Evolutionary conservation across 495 filamentous ascomycete species (phyloP).

Genomic region (Penicillium coffeae): DNA sequence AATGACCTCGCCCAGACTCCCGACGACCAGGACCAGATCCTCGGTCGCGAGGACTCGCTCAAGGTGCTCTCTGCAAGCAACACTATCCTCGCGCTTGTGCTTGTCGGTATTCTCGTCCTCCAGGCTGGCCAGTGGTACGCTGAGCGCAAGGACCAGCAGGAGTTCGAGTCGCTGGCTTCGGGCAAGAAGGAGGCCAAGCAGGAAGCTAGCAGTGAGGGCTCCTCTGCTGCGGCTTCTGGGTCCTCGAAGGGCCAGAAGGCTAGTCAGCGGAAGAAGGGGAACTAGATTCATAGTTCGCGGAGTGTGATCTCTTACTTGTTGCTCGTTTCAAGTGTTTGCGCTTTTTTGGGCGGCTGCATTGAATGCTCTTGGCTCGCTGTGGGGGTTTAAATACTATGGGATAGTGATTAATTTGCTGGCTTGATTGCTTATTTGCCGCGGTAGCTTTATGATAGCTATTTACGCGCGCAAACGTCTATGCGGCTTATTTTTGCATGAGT

Average conservation of each 20-base stretch:
- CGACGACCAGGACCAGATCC: conserved; percentile 38
- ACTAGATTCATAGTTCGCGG: conserved; percentile 5
- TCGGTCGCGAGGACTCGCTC: conserved; percentile 78
- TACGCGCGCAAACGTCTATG: too few species aligned
- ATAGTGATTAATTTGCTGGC: too few species aligned
- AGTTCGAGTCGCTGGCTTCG: conserved; percentile 57
- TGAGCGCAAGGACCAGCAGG: conserved; percentile 83
- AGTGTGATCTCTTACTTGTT: neutral
- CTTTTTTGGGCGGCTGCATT: too few species aligned
- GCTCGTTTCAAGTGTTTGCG: neutral
- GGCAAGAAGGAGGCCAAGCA: conserved; percentile 47
- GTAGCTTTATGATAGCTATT: too few species aligned
- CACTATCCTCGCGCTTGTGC: conserved; percentile 86
- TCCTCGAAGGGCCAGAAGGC: conserved; percentile 12
- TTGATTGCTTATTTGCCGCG: too few species aligned
- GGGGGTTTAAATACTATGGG: too few species aligned
- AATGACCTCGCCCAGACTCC: conserved; percentile 36
- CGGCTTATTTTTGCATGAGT: too few species aligned
- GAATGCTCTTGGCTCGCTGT: too few species aligned
- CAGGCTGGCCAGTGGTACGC: conserved; percentile 99
- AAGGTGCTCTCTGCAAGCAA: conserved; percentile 93
- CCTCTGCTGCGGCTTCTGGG: conserved; percentile 8
- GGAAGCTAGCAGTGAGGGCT: conserved; percentile 8
- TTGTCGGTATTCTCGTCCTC: conserved; percentile 85
- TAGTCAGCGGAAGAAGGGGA: conserved; percentile 26